phyloP scores from a whole-genome alignment of 2,329 filamentous ascomycete genomes.

The Colletotrichum spinosum region DNA sequence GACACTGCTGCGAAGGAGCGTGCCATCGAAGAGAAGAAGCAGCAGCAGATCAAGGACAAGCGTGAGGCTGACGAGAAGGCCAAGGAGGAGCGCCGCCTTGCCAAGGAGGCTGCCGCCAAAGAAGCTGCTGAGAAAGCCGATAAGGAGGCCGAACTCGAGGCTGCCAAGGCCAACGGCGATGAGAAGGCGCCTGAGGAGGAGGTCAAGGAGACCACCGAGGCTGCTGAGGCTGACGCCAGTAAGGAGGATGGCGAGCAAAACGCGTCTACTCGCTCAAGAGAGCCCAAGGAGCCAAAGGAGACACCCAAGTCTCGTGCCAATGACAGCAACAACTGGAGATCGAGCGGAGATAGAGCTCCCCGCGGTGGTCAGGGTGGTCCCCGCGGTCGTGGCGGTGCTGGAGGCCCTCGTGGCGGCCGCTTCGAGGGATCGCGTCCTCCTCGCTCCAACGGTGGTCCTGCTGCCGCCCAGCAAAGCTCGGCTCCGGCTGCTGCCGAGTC shows the following conservation, averaged over 20 bases:
- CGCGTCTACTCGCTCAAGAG: constrained; percentile 51
- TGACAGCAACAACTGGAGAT: constrained; percentile 72
- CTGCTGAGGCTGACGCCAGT: constrained; percentile 45
- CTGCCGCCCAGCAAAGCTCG: constrained; percentile 50
- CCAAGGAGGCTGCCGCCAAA: constrained; percentile 74
- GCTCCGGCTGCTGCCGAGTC: constrained; percentile 46
- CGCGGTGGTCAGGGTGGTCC: constrained; percentile 58
- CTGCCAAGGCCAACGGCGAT: constrained; percentile 48
- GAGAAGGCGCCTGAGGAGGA: constrained; percentile 45
- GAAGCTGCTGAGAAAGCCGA: constrained; percentile 62
- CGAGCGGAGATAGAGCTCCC: constrained; percentile 60
- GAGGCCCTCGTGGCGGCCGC: constrained; percentile 56
- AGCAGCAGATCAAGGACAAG: constrained; percentile 81
- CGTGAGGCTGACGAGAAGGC: constrained; percentile 88
- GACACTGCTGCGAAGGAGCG: constrained; percentile 91
- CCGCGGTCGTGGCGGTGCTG: constrained; percentile 53
- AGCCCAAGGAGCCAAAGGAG: constrained; percentile 55
- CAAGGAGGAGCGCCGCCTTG: constrained; percentile 77
- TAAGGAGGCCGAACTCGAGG: constrained; percentile 46
- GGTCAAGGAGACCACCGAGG: constrained; percentile 35
- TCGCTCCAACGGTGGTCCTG: constrained; percentile 61
- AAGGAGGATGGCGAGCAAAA: constrained; percentile 60
- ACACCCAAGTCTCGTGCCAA: constrained; percentile 65
- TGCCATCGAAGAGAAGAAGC: constrained; percentile 89
- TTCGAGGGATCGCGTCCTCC: constrained; percentile 59